A percentile compares a stretch with the other conserved stretches of the same genome.
Conservation (phyloP, 2,329 filamentous ascomycete genomes). For the Leptodontidium sp. region DNA sequence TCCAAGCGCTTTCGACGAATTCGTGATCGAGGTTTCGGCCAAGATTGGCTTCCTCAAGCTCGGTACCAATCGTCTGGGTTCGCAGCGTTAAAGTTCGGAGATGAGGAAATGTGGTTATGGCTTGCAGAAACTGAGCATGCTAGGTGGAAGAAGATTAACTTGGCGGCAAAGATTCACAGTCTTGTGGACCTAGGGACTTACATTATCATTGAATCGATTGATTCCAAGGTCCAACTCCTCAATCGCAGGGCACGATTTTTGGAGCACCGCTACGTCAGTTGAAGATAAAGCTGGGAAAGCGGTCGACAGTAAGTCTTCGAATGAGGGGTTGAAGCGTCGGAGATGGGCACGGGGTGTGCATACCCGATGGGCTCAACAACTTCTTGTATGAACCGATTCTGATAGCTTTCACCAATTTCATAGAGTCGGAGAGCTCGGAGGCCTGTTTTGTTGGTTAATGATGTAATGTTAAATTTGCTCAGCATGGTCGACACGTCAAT, state of each 20-base stretch:
- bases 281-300: background rate
- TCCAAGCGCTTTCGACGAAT: background rate
- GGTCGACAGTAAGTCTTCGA: background rate
- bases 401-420: too few relatives aligned
- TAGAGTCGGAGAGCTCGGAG: too few relatives aligned
- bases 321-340: background rate
- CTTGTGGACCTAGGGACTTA: background rate
- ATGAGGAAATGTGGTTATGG: background rate
- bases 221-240: constrained; percentile 15
- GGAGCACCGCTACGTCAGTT: background rate
- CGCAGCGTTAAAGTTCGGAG: background rate
- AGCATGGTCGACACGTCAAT: too few relatives aligned
- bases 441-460: too few relatives aligned
- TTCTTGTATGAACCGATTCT: too few relatives aligned
- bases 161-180: background rate
- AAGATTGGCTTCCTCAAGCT: background rate
- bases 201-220: background rate
- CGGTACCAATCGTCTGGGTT: background rate
- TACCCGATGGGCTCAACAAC: too few relatives aligned
- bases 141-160: background rate
- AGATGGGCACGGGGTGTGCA: too few relatives aligned
- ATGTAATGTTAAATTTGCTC: too few relatives aligned
- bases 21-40: background rate
- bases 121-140: background rate
- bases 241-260: background rate